Conservation (phyloP, 2,329 filamentous ascomycete species). For the Alternaria ventricosa region DNA sequence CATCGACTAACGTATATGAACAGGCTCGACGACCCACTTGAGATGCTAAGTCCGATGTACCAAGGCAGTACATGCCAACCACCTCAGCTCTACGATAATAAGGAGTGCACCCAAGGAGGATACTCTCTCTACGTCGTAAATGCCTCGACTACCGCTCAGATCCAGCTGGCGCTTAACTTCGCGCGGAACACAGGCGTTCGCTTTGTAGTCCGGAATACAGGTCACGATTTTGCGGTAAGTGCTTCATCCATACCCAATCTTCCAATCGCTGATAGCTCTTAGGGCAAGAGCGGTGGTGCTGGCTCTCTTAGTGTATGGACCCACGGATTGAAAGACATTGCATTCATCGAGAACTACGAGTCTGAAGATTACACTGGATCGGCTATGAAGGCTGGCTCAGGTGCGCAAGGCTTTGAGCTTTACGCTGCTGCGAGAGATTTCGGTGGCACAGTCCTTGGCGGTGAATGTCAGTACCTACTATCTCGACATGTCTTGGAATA, state of each 20-base stretch:
- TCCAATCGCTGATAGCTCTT: not conserved
- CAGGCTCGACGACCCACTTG: conserved; percentile 31
- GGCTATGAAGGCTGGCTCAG: conserved; percentile 37
- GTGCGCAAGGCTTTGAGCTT: conserved; percentile 36
- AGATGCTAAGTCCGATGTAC: conserved; percentile 33
- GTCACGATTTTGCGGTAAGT: conserved; percentile 34
- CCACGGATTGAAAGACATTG: conserved; percentile 35
- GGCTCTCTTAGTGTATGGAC: conserved; percentile 38
- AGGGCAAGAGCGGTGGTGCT: conserved; percentile 28
- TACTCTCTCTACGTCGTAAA: conserved; percentile 36
- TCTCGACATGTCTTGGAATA: not conserved
- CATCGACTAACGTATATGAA: conserved; percentile 17
- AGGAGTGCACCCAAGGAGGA: conserved; percentile 31
- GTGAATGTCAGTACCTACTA: conserved; percentile 24
- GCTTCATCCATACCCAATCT: not conserved
- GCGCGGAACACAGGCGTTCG: conserved; percentile 33
- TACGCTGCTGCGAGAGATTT: conserved; percentile 33
- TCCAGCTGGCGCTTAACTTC: conserved; percentile 37
- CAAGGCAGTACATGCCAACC: conserved; percentile 37
- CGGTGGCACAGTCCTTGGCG: conserved; percentile 29
- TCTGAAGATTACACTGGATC: conserved; percentile 34
- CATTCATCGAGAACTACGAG: conserved; percentile 28
- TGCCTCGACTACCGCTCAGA: conserved; percentile 27
- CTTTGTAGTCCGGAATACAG: conserved; percentile 40
- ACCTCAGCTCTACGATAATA: conserved; percentile 29